A percentile compares a stretch with the other conserved stretches of the same genome.
phyloP scores from a whole-genome alignment of 768 basidiomycete species.

The Termitomyces sp. region DNA sequence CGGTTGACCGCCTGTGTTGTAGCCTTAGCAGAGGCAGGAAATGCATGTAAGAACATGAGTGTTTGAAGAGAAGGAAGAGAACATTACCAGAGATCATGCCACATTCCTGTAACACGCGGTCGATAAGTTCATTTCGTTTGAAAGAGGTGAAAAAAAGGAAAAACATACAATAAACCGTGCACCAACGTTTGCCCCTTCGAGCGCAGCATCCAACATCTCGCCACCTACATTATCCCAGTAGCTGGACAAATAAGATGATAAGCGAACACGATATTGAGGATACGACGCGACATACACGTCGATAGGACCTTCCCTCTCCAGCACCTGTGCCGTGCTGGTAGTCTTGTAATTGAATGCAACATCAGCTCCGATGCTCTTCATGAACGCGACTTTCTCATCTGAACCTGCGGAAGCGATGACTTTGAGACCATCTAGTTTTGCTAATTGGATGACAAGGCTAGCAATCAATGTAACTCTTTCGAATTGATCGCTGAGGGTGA shows the following conservation, averaged over 20 bases:
- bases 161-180: conserved; percentile 44
- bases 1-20: conserved; percentile 24
- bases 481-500: background rate
- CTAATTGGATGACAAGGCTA: conserved; percentile 45
- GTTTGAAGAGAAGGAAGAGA: background rate
- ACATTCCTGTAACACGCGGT: conserved; percentile 25
- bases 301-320: conserved; percentile 48
- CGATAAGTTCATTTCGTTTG: background rate
- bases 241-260: conserved; percentile 14
- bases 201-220: conserved; percentile 48
- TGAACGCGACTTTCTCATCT: conserved; percentile 65
- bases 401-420: conserved; percentile 70
- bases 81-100: conserved; percentile 29
- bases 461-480: background rate
- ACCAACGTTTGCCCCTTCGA: conserved; percentile 34
- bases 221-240: conserved; percentile 61
- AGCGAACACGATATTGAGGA: background rate
- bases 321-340: conserved; percentile 39
- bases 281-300: conserved; percentile 27
- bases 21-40: conserved; percentile 13
- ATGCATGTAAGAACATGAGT: background rate
- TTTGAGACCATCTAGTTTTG: conserved; percentile 46
- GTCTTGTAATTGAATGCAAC: conserved; percentile 75
- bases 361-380: conserved; percentile 59
- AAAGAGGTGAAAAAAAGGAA: background rate